These are phyloP conservation scores for Mycena galopus DNA, from an alignment of 768 basidiomycete genomes.

Conservation along the genomic window DNA sequence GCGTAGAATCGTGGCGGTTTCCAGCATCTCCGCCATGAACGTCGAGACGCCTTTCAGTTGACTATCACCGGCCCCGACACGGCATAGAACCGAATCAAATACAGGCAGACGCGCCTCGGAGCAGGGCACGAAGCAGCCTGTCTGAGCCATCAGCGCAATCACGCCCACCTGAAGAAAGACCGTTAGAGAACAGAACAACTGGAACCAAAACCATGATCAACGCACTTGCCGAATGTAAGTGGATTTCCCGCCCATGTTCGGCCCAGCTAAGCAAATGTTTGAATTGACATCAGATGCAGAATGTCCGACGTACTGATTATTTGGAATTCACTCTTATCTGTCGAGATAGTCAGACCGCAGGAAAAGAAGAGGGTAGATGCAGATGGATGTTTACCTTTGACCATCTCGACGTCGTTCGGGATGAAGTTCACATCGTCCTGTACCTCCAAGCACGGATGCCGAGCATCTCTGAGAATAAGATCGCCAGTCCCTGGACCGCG, in stretches of 20 bases:
- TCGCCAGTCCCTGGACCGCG: conserved; percentile 75
- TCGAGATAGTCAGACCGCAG: background rate
- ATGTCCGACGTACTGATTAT: conserved; percentile 81
- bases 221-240: conserved; percentile 93
- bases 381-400: conserved; percentile 69
- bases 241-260: conserved; percentile 99
- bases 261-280: conserved; percentile 72
- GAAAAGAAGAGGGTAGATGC: conserved; percentile 1
- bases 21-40: conserved; percentile 99
- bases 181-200: conserved; percentile 3
- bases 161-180: conserved; percentile 74
- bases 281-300: background rate
- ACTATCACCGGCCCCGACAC: conserved; percentile 98
- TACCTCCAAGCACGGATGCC: conserved; percentile 97
- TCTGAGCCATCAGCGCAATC: conserved; percentile 96
- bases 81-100: conserved; percentile 95
- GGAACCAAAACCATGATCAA: conserved; percentile 7
- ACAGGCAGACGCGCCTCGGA: conserved; percentile 87
- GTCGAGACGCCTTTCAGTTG: conserved; percentile 98
- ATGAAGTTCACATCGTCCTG: conserved; percentile 97
- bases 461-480: conserved; percentile 84
- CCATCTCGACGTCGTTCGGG: conserved; percentile 95
- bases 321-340: conserved; percentile 91
- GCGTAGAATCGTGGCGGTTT: conserved; percentile 94
- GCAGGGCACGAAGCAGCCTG: conserved; percentile 96